These are phyloP conservation scores for Cubamyces sp. DNA, from an alignment of 768 basidiomycete species.

Conservation along the genomic window DNA sequence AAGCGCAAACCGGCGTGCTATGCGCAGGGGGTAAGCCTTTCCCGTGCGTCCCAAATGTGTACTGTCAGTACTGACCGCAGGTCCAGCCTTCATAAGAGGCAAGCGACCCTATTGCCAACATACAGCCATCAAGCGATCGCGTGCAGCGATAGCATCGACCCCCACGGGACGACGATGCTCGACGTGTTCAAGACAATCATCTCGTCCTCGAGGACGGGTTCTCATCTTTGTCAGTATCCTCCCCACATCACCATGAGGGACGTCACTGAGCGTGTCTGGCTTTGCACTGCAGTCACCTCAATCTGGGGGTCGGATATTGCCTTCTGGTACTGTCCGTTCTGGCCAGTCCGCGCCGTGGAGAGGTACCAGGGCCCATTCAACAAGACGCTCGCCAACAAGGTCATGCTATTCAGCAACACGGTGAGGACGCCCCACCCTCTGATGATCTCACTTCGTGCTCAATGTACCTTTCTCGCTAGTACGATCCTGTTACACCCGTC, in stretches of 20 bases:
- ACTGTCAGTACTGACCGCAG: neutral
- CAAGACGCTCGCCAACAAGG: conserved; percentile 20
- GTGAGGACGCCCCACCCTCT: too few relatives aligned
- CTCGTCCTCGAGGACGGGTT: neutral
- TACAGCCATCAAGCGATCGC: conserved; percentile 6
- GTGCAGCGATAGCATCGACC: conserved; percentile 19
- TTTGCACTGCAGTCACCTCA: conserved; percentile 2
- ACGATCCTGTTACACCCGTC: conserved; percentile 26
- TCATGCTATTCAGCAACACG: conserved; percentile 25
- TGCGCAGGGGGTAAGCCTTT: neutral
- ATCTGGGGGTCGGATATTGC: conserved; percentile 4
- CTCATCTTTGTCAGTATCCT: conserved; percentile 8
- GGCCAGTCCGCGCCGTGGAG: conserved; percentile 27
- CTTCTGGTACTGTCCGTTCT: conserved; percentile 15
- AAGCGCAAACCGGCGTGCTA: neutral
- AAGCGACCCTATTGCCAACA: neutral
- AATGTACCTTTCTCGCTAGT: neutral
- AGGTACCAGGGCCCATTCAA: conserved; percentile 30
- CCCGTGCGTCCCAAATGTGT: neutral
- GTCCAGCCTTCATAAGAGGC: neutral
- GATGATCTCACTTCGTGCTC: too few relatives aligned
- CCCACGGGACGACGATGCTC: neutral
- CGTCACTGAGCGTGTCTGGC: too few relatives aligned
- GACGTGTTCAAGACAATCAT: conserved; percentile 14
- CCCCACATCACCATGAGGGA: too few relatives aligned